Conservation (phyloP, 805 yeast species). For the Kockiozyma suomiensis region DNA sequence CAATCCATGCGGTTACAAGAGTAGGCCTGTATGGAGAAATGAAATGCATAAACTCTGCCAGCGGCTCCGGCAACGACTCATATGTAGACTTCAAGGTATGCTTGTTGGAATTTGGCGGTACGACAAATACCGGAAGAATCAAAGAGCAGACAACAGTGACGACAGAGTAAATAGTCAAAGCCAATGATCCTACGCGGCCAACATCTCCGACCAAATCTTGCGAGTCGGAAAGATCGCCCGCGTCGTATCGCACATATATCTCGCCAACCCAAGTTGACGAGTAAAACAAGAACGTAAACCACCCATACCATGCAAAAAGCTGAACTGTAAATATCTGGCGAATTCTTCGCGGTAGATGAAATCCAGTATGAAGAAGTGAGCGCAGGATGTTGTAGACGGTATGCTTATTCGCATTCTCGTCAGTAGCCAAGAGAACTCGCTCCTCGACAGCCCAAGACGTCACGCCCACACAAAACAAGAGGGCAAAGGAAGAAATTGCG, state of each 20-base stretch:
- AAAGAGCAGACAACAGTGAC: conserved; percentile 31
- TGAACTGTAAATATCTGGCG: conserved; percentile 57
- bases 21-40: conserved; percentile 32
- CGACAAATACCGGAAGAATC: conserved; percentile 26
- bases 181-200: conserved; percentile 33
- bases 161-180: conserved; percentile 29
- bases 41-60: conserved; percentile 16
- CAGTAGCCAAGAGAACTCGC: conserved; percentile 29
- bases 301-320: conserved; percentile 70
- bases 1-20: conserved; percentile 30
- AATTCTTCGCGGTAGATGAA: conserved; percentile 53
- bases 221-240: conserved; percentile 26
- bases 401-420: neutral
- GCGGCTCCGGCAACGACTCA: conserved; percentile 17
- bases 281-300: conserved; percentile 67
- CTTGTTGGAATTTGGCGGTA: conserved; percentile 24
- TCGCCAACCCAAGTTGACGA: conserved; percentile 69
- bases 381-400: conserved; percentile 15
- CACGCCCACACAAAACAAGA: conserved; percentile 47
- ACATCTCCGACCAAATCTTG: conserved; percentile 31
- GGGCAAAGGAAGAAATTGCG: conserved; percentile 48
- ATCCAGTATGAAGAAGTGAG: conserved; percentile 22
- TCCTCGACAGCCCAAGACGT: conserved; percentile 53
- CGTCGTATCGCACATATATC: conserved; percentile 46
- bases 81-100: conserved; percentile 21